Conservation (phyloP, 331 rosid genomes). For the Quercus phellos region DNA sequence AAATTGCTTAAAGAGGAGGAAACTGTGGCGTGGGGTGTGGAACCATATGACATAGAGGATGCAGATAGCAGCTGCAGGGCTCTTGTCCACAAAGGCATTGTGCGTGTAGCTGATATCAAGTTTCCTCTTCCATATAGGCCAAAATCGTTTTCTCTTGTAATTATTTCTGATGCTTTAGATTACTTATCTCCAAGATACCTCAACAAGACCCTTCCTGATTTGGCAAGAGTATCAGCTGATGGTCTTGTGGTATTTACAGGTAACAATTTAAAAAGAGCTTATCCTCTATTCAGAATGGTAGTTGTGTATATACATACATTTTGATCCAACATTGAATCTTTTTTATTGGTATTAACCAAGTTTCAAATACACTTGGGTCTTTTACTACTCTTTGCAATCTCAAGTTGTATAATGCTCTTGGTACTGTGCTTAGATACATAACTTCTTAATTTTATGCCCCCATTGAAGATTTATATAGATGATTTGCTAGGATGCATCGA, state of each 20-base stretch:
- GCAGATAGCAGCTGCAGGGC: slow-evolving; percentile 50
- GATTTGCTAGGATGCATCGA: background rate
- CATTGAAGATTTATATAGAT: too few species aligned
- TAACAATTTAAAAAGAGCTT: slow-evolving; percentile 14
- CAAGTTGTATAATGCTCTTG: background rate
- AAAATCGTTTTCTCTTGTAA: slow-evolving; percentile 59
- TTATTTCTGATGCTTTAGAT: slow-evolving; percentile 70
- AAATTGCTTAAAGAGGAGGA: slow-evolving; percentile 53
- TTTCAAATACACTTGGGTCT: too few species aligned
- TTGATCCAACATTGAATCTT: background rate
- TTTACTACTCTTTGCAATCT: background rate
- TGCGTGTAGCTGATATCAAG: slow-evolving; percentile 66
- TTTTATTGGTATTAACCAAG: background rate
- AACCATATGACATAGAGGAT: slow-evolving; percentile 74
- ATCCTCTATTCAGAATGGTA: slow-evolving; percentile 8
- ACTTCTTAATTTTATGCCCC: too few species aligned
- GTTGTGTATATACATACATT: background rate
- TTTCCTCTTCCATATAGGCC: slow-evolving; percentile 69
- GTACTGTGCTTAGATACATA: background rate
- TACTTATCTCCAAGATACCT: slow-evolving; percentile 71
- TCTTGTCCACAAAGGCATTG: slow-evolving; percentile 52
- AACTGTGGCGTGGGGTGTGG: slow-evolving; percentile 78
- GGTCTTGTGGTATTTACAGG: slow-evolving; percentile 62
- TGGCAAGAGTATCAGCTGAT: slow-evolving; percentile 56
- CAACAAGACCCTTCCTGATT: slow-evolving; percentile 69